Percentiles rank a stretch among this genome's conserved stretches.
phyloP scores from a whole-genome alignment of 2,329 filamentous ascomycete species.

The Huntiella moniliformis region DNA sequence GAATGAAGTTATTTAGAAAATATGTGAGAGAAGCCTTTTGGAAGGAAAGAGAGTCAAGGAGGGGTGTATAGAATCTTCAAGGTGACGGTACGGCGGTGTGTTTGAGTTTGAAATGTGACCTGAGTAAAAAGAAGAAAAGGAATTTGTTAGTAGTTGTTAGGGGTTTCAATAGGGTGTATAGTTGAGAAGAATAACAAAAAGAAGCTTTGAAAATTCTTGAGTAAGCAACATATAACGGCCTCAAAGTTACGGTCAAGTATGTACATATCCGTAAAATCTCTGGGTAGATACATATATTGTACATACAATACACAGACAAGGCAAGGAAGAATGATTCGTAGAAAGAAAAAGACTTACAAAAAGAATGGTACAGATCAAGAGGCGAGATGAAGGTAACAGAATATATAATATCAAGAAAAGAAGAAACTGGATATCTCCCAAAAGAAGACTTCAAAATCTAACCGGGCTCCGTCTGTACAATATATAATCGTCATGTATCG shows the following conservation, averaged over 20 bases:
- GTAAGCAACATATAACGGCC: neutral
- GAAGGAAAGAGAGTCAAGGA: neutral
- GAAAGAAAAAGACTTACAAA: neutral
- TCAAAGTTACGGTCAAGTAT: neutral
- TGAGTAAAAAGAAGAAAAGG: neutral
- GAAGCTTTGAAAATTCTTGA: too few relatives aligned
- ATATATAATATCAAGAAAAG: neutral
- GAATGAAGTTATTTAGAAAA: neutral
- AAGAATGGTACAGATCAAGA: neutral
- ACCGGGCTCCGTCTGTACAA: too few relatives aligned
- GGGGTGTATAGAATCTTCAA: neutral
- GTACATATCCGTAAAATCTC: neutral
- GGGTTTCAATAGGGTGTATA: neutral
- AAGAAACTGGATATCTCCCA: too few relatives aligned
- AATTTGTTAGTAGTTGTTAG: neutral
- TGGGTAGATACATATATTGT: neutral
- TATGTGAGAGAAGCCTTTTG: neutral
- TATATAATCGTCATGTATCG: too few relatives aligned
- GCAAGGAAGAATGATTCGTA: neutral
- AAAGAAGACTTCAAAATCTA: too few relatives aligned
- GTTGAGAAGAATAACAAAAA: too few relatives aligned
- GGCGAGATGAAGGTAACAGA: neutral
- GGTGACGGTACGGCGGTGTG: neutral
- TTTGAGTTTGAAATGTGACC: too few relatives aligned
- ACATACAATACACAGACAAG: slow-evolving; percentile 4